Evolutionary conservation across 2,329 filamentous ascomycete genomes (phyloP), one percentile per base, ranked within the genome.

Genomic region (Clarireedia monteithiana): DNA sequence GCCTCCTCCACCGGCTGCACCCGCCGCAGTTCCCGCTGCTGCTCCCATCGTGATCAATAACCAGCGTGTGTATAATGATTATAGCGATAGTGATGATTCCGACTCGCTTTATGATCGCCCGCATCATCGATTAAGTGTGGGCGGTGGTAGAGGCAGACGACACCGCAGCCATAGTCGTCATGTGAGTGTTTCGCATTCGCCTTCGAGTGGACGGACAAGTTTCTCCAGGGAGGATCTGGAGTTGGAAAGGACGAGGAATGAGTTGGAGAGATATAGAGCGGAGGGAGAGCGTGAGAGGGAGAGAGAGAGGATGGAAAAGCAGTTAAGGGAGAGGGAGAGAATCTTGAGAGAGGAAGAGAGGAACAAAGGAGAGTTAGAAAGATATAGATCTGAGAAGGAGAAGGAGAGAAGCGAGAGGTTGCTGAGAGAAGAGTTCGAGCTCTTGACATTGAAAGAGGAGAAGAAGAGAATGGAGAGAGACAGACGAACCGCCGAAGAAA

Each of bases 1-100:
- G 15, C 56, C 48, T 4, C 58, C 58, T 24, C 62, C 63, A 9
- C 57, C 58, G 15, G 26, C 10, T 1, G 53, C 59, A 23, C 52
- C 55, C 34, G 53, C 68, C 65, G 17, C 72, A 12, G 20, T 14
- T 5, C 20, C 44, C 15, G 26, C 47, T 6, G 27, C 17, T 20
- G 26, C 26, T 7, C 39, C 39, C 0, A 27, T 51, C 48, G 76
- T 83, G 52, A 82, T 83, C 66, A 80, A 82, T 64, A 72, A 75
- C 1, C 60, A 62, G 23, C 47, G 27, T n/a, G 24, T 50, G 1
- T 39, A 55, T 17, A 44, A 55, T 17, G 46, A 55, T 12, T 50
- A 50, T 4, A 54, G 45, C 26, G 52, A 55, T 4, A 55, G 53
- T 38, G 53, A 55, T 24, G 47, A 42, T 24, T 54, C 52, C 0